phyloP scores from a whole-genome alignment of 495 filamentous ascomycete species.

The Podospora conica region DNA sequence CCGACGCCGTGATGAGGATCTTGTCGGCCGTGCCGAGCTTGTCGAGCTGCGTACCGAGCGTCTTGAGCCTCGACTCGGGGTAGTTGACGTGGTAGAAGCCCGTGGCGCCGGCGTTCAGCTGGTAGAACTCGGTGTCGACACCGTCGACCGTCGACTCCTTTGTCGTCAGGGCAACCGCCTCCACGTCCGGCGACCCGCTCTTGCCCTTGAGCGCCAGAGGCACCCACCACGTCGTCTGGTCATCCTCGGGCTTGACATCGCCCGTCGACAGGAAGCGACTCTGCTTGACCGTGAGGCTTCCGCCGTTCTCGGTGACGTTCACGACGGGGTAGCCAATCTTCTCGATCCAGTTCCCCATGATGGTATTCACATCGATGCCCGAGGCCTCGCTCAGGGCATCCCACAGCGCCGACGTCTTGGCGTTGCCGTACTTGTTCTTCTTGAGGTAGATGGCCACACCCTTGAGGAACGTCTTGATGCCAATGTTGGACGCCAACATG shows the following conservation, averaged over 20 bases:
- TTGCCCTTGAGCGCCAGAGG: slow-evolving; percentile 72
- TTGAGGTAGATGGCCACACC: slow-evolving; percentile 87
- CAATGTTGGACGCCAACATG: slow-evolving; percentile 85
- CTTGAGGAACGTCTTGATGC: slow-evolving; percentile 75
- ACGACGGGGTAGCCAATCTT: slow-evolving; percentile 91
- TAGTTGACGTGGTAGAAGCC: slow-evolving; percentile 95
- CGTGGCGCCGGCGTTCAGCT: slow-evolving; percentile 79
- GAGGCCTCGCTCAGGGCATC: slow-evolving; percentile 81
- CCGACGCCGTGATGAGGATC: slow-evolving; percentile 84
- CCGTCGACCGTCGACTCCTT: slow-evolving; percentile 69
- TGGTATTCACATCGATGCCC: slow-evolving; percentile 72
- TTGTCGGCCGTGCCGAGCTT: slow-evolving; percentile 79
- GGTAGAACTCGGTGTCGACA: slow-evolving; percentile 78
- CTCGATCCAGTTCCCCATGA: slow-evolving; percentile 93
- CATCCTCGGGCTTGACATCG: slow-evolving; percentile 76
- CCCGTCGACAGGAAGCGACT: slow-evolving; percentile 84
- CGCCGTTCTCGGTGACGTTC: slow-evolving; percentile 68
- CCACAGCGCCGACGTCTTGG: slow-evolving; percentile 91
- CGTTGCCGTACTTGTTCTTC: slow-evolving; percentile 84
- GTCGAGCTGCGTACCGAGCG: slow-evolving; percentile 68
- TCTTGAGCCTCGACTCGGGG: slow-evolving; percentile 66
- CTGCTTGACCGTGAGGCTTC: slow-evolving; percentile 76
- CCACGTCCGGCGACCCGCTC: slow-evolving; percentile 42
- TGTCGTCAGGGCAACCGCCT: slow-evolving; percentile 57
- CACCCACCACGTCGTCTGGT: slow-evolving; percentile 93